Percentiles rank a stretch among this genome's conserved stretches.
Evolutionary conservation across 805 yeast genomes (phyloP).

Genomic region (Starmerella potacharoeniae): DNA sequence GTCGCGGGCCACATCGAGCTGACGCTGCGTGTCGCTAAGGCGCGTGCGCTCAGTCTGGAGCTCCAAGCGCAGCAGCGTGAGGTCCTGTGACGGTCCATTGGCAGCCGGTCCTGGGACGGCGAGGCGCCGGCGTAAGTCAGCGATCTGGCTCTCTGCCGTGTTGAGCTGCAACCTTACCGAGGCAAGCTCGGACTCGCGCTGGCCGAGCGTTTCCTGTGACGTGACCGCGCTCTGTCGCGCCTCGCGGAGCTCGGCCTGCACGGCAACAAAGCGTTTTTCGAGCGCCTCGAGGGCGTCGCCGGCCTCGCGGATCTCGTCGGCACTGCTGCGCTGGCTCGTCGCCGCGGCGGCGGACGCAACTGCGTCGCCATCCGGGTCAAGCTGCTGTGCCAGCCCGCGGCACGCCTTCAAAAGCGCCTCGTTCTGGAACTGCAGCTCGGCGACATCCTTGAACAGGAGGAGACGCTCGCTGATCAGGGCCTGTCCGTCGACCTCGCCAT

Average conservation of each 20-base stretch:
- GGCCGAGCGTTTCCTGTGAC: background rate
- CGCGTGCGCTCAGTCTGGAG: constrained; percentile 21
- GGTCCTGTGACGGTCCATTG: background rate
- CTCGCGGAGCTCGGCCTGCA: background rate
- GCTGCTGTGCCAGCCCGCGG: constrained; percentile 55
- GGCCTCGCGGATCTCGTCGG: constrained; percentile 30
- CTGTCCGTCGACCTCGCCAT: constrained; percentile 5
- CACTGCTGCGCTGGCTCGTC: constrained; percentile 22
- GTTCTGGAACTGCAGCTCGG: constrained; percentile 63
- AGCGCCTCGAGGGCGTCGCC: constrained; percentile 26
- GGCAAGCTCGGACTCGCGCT: background rate
- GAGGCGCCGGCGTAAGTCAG: constrained; percentile 2
- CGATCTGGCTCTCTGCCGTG: background rate
- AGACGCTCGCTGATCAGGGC: constrained; percentile 57
- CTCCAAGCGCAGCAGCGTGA: constrained; percentile 18
- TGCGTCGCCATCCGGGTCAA: constrained; percentile 11
- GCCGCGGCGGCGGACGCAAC: constrained; percentile 4
- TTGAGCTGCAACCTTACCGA: background rate
- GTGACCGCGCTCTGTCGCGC: background rate
- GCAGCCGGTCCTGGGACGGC: background rate
- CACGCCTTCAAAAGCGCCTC: constrained; percentile 57
- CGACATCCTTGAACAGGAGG: constrained; percentile 53
- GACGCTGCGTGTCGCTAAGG: constrained; percentile 27
- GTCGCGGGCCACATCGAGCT: constrained; percentile 24
- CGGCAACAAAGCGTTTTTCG: constrained; percentile 17